Evolutionary conservation across 352 stramenopile genomes (phyloP).

Genomic region (Phytophthora fragariaefolia): DNA sequence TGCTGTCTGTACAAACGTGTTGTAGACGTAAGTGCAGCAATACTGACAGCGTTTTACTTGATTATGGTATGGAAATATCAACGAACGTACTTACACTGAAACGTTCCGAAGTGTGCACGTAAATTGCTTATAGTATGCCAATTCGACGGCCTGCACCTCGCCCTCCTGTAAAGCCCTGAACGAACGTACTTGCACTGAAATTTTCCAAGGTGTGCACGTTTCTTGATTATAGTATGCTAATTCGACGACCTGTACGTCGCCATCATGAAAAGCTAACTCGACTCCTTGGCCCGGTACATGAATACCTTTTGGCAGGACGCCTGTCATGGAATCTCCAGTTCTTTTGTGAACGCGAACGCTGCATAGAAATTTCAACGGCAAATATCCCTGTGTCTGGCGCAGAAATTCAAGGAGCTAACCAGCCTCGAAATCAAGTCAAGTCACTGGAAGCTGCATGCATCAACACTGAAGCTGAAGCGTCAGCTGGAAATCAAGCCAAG

Average conservation of each 20-base stretch:
- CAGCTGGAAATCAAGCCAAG: too few relatives aligned
- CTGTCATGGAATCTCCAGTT: slow-evolving; percentile 1
- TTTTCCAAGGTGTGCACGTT: neutral
- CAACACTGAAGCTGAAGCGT: too few relatives aligned
- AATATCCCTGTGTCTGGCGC: neutral
- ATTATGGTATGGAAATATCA: too few relatives aligned
- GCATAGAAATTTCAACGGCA: neutral
- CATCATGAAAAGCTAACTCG: neutral
- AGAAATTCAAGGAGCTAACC: slow-evolving; percentile 10
- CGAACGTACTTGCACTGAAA: neutral
- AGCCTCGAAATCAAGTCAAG: neutral
- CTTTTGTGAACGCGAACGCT: neutral
- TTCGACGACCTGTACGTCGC: neutral
- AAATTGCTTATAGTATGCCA: neutral
- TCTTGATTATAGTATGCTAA: neutral
- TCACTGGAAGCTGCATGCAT: too few relatives aligned
- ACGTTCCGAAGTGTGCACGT: too few relatives aligned
- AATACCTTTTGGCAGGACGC: neutral
- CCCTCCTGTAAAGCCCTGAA: too few relatives aligned
- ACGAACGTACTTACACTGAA: too few relatives aligned
- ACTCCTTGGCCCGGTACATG: neutral
- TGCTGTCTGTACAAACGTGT: neutral
- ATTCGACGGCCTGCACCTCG: neutral
- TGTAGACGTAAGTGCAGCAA: neutral
- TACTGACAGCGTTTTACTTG: neutral